These are phyloP conservation scores for Mycena olivaceomarginata DNA, from an alignment of 768 basidiomycete species.

Conservation along the genomic window DNA sequence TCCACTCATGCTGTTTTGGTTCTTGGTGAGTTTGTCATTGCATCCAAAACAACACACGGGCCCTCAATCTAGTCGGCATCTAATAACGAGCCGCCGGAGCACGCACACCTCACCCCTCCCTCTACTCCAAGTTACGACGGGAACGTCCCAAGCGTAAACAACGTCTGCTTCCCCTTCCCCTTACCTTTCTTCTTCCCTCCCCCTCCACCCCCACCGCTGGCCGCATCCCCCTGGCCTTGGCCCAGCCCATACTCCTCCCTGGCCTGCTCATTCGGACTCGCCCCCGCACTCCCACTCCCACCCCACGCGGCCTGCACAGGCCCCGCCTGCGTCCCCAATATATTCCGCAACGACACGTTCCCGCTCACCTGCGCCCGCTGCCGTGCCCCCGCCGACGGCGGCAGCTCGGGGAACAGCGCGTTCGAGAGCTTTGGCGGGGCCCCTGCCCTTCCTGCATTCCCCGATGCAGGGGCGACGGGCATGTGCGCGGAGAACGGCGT, in stretches of 20 bases:
- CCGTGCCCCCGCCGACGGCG: conserved; percentile 62
- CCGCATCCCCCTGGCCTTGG: conserved; percentile 61
- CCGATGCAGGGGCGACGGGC: conserved; percentile 28
- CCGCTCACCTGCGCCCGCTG: conserved; percentile 72
- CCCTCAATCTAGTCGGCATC: neutral
- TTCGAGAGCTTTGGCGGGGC: conserved; percentile 70
- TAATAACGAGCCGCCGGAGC: neutral
- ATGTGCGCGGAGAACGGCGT: conserved; percentile 36
- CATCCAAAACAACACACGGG: too few species aligned
- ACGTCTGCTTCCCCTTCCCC: conserved; percentile 89
- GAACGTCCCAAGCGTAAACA: conserved; percentile 81
- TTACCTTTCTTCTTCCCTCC: conserved; percentile 82
- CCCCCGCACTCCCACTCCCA: conserved; percentile 38
- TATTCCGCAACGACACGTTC: conserved; percentile 81
- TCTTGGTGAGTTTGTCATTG: too few species aligned
- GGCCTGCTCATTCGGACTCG: conserved; percentile 1
- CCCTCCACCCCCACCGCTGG: conserved; percentile 64
- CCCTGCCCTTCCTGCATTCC: conserved; percentile 44
- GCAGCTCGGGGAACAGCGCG: conserved; percentile 83
- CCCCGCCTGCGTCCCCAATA: conserved; percentile 69
- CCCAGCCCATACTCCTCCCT: neutral
- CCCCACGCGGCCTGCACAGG: conserved; percentile 63
- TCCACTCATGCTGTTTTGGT: too few species aligned
- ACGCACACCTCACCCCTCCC: neutral
- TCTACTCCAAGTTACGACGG: conserved; percentile 53